Evolutionary conservation across 306 rosid genomes (phyloP).

Genomic region (Castanea crenata): DNA sequence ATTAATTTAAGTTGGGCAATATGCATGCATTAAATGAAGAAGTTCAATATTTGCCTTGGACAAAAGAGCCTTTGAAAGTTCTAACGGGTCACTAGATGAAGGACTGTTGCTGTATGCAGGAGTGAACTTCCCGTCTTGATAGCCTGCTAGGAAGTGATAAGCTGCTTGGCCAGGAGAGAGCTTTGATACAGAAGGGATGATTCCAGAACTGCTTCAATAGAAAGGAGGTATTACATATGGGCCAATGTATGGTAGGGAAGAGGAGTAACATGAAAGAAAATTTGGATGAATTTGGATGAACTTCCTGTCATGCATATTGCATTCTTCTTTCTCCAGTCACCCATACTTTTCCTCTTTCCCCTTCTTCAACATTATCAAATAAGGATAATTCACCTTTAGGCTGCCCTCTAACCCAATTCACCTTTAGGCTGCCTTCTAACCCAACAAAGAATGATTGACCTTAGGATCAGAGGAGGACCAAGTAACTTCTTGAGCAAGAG

Average conservation of each 20-base stretch:
- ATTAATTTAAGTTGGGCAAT: not conserved
- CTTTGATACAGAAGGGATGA: constrained; percentile 41
- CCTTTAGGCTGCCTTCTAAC: not conserved
- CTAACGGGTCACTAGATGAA: constrained; percentile 32
- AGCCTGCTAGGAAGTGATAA: constrained; percentile 48
- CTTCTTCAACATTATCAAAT: not conserved
- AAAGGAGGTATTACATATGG: not conserved
- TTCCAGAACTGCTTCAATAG: constrained; percentile 31
- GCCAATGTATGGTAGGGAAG: not conserved
- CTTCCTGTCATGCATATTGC: not conserved
- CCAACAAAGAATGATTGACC: not conserved
- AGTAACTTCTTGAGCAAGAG: not conserved
- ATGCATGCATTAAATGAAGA: not conserved
- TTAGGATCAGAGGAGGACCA: not conserved
- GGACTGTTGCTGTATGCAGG: constrained; percentile 37
- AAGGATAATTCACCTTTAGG: not conserved
- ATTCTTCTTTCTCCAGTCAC: not conserved
- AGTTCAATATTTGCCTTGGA: constrained; percentile 27
- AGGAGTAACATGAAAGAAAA: not conserved
- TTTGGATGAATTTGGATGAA: not conserved
- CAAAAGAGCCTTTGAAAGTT: constrained; percentile 35
- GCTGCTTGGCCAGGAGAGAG: constrained; percentile 54
- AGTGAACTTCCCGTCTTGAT: constrained; percentile 48
- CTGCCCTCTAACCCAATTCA: no score
- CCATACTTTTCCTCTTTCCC: not conserved